phyloP scores from a whole-genome alignment of 257 asterid species.

The Forsythia suspensa region DNA sequence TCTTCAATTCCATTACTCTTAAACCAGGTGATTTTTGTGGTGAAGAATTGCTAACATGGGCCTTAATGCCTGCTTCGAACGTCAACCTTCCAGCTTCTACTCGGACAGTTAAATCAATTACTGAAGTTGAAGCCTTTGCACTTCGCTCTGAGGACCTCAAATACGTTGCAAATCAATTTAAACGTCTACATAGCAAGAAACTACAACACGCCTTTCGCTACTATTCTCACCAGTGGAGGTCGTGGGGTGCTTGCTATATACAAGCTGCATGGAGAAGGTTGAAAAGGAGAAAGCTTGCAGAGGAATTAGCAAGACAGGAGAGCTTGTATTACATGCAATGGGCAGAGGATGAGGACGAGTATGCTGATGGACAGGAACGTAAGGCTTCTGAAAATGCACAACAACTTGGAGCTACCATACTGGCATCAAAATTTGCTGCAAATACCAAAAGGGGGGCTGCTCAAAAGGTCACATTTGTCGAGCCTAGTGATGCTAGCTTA shows the following conservation, averaged over 20 bases:
- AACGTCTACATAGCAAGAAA: conserved; percentile 77
- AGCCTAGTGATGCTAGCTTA: conserved; percentile 37
- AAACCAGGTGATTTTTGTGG: conserved; percentile 84
- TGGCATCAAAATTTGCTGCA: conserved; percentile 70
- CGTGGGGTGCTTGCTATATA: conserved; percentile 82
- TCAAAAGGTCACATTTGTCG: conserved; percentile 36
- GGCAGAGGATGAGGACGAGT: conserved; percentile 28
- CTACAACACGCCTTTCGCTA: conserved; percentile 78
- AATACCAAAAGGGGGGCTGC: conserved; percentile 51
- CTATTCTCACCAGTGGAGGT: conserved; percentile 89
- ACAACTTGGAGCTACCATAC: conserved; percentile 46
- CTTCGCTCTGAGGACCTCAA: conserved; percentile 78
- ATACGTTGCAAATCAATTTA: conserved; percentile 73
- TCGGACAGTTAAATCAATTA: conserved; percentile 58
- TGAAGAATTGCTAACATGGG: conserved; percentile 87
- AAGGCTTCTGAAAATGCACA: conserved; percentile 16
- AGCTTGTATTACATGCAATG: conserved; percentile 32
- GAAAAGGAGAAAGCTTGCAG: conserved; percentile 50
- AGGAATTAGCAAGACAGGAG: conserved; percentile 59
- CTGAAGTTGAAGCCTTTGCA: conserved; percentile 82
- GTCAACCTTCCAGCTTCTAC: conserved; percentile 76
- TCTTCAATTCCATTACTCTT: conserved; percentile 77
- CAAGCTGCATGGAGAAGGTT: conserved; percentile 69
- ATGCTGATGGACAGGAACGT: conserved; percentile 14
- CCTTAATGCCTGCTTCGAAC: conserved; percentile 54